Evolutionary conservation across 345 rosid species (phyloP).

Genomic region (Eutrema yunnanense): DNA sequence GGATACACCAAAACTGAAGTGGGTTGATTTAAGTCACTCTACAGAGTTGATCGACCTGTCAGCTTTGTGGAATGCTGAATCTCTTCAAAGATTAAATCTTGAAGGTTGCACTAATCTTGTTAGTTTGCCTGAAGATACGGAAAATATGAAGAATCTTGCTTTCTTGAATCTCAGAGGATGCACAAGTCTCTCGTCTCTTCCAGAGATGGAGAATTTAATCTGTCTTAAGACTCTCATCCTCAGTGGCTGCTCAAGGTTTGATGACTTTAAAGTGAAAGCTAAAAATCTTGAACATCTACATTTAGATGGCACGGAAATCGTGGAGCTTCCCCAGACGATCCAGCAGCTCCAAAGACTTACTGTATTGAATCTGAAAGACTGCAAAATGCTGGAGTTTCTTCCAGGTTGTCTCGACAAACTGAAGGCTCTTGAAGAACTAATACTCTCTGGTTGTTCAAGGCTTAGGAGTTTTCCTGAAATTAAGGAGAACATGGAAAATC

Average conservation of each 20-base stretch:
- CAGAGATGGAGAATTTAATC: not conserved
- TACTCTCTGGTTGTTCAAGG: slow-evolving; percentile 6
- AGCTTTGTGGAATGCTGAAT: slow-evolving; percentile 1
- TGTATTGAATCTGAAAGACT: not conserved
- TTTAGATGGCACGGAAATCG: slow-evolving; percentile 8
- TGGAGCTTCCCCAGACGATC: not conserved
- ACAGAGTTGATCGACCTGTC: not conserved
- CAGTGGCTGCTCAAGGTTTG: slow-evolving; percentile 6
- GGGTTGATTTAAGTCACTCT: slow-evolving; percentile 8
- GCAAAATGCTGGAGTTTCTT: not conserved
- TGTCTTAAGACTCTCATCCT: slow-evolving; percentile 2
- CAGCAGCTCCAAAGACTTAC: not conserved
- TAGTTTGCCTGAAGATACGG: not conserved
- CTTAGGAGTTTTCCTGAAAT: not conserved
- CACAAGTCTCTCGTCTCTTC: not conserved
- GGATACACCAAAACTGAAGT: slow-evolving; percentile 9
- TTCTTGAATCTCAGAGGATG: slow-evolving; percentile 10
- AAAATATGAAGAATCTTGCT: slow-evolving; percentile 3
- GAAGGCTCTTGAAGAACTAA: slow-evolving; percentile 7
- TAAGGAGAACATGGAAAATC: not conserved
- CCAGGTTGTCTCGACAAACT: not conserved
- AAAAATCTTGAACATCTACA: not conserved
- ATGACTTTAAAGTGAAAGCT: not conserved
- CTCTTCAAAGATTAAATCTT: slow-evolving; percentile 6
- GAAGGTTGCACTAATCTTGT: slow-evolving; percentile 3